Percentiles rank a stretch among this genome's conserved stretches.
These are phyloP conservation scores for Alternaria burnsii DNA, from an alignment of 2,329 filamentous ascomycete genomes.

Conservation along the genomic window DNA sequence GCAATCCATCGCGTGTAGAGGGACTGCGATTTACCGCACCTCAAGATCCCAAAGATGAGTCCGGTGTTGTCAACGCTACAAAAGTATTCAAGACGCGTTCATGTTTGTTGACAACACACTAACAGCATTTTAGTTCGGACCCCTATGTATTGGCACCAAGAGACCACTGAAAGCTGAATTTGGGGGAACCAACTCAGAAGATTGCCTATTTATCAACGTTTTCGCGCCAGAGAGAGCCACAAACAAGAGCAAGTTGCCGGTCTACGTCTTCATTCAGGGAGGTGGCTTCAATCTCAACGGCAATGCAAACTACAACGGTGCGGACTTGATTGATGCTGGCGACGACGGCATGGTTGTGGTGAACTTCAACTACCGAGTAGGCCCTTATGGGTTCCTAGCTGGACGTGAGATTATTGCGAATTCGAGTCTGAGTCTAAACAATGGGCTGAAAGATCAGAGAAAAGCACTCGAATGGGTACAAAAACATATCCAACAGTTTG, in stretches of 20 bases:
- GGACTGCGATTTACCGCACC: conserved; percentile 70
- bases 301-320: conserved; percentile 49
- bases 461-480: conserved; percentile 49
- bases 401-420: conserved; percentile 41
- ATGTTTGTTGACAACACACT: conserved; percentile 7
- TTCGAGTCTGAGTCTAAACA: conserved; percentile 45
- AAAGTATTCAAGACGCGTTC: conserved; percentile 24
- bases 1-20: conserved; percentile 40
- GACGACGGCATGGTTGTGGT: conserved; percentile 47
- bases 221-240: conserved; percentile 49
- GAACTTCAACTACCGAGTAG: conserved; percentile 54
- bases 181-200: conserved; percentile 45
- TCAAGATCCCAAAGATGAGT: conserved; percentile 63
- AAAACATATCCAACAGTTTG: conserved; percentile 49
- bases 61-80: conserved; percentile 61
- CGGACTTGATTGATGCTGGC: conserved; percentile 43
- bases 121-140: conserved; percentile 37
- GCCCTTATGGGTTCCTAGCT: conserved; percentile 51
- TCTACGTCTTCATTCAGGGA: conserved; percentile 54
- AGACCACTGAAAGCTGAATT: conserved; percentile 37
- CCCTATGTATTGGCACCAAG: conserved; percentile 44
- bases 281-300: conserved; percentile 50
- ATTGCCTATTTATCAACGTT: conserved; percentile 53
- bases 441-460: conserved; percentile 50
- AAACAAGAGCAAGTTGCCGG: conserved; percentile 43